Base-by-base conservation (phyloP, 2,329 filamentous ascomycete species). In the Rhynchosporium graminicola region DNA sequence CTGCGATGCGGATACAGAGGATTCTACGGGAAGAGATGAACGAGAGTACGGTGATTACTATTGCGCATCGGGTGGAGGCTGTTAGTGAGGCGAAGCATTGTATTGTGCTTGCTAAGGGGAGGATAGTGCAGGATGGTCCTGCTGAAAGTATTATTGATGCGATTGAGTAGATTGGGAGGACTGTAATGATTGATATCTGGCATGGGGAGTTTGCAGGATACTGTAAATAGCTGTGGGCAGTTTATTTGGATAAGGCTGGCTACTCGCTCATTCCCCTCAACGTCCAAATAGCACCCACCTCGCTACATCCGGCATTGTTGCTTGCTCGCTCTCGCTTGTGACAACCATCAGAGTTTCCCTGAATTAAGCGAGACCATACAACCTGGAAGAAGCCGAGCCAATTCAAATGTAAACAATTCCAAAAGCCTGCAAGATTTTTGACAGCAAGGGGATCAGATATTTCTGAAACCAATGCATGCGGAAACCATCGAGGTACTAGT, bases 41-140 rank as follows among this genome's bases (percentile, higher is more conserved):
- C 55, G 78, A 79, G 62, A 83, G 81, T 64, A 89, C 86, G 0
- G 85, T 89, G 13, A 81, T 89, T 61, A 86, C 83, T 0, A 86
- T 89, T 74, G 86, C 86, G 26, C 86, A 89, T 78, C 79, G 86
- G 1, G 74, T 87, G 5, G 83, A 87, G 70, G 86, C 86, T 50
- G 85, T 88, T 3, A 80, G 78, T 68, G 80, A 82, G 67, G 84
- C 83, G 2, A 80, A 85, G 60, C 83, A 79, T 33, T 70, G 67
- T 58, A 68, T 74, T 43, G 67, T 72, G 3, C 64, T 74, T 43
- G 70, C 63, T 10, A 70, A 73, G 60, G 72, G 72, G 15, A 69
- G 48, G 51, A 42, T 74, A 9, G 20, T 71, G 13, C 65, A 69
- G 45, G 57, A 62, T 29, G 70, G 69, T 20, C 57, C 60, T 33